Conservation (phyloP, 768 basidiomycete species). For the Pulveroboletus ravenelii region DNA sequence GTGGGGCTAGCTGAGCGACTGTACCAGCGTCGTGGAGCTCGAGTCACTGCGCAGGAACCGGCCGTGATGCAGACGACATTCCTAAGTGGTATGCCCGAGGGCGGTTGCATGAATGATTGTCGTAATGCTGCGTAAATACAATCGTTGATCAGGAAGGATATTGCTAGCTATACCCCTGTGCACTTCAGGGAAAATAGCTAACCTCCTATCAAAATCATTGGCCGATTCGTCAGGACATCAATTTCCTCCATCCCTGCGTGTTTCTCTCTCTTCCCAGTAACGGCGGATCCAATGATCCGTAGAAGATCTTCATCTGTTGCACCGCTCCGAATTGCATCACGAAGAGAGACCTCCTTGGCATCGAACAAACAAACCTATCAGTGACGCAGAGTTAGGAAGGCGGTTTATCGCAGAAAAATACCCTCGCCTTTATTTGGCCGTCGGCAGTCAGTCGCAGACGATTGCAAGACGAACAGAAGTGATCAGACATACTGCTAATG, state of each 20-base stretch:
- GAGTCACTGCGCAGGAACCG: neutral
- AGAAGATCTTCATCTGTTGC: slow-evolving; percentile 61
- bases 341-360: slow-evolving; percentile 75
- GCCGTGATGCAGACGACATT: neutral
- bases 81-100: neutral
- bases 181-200: slow-evolving; percentile 47
- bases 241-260: slow-evolving; percentile 84
- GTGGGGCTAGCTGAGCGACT: slow-evolving; percentile 8
- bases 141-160: slow-evolving; percentile 20
- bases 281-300: slow-evolving; percentile 56
- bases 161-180: slow-evolving; percentile 15
- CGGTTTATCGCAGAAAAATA: neutral
- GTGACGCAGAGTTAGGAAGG: slow-evolving; percentile 2
- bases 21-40: slow-evolving; percentile 22
- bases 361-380: slow-evolving; percentile 82
- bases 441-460: slow-evolving; percentile 84
- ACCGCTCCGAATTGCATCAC: slow-evolving; percentile 66
- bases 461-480: slow-evolving; percentile 84
- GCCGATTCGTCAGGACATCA: slow-evolving; percentile 69
- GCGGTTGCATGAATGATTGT: slow-evolving; percentile 3
- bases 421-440: slow-evolving; percentile 75
- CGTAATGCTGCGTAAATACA: slow-evolving; percentile 21
- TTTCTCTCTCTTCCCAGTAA: slow-evolving; percentile 69
- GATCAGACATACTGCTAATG: slow-evolving; percentile 92
- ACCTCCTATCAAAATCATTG: slow-evolving; percentile 94